Conservation (phyloP, 2,329 filamentous ascomycete genomes). For the Cladosporium oxysporum region DNA sequence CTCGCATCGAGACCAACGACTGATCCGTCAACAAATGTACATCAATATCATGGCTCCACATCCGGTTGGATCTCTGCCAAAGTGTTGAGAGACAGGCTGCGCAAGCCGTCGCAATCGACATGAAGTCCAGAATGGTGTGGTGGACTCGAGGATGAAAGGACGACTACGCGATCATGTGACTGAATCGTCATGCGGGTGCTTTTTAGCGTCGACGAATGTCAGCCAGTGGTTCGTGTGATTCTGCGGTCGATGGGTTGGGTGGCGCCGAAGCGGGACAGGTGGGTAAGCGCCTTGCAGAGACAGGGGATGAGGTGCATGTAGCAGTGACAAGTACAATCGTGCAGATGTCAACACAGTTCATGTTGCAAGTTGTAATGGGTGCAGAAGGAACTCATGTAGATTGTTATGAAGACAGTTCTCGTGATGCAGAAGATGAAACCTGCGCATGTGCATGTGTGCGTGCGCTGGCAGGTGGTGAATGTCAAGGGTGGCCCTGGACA, state of each 20-base stretch:
- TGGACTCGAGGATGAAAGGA: conserved; percentile 1
- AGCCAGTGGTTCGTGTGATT: conserved; percentile 14
- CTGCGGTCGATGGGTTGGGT: background rate
- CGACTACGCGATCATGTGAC: conserved; percentile 19
- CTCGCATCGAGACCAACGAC: background rate
- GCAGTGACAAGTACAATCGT: background rate
- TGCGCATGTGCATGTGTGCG: background rate
- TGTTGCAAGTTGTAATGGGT: background rate
- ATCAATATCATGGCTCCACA: background rate
- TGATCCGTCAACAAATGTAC: background rate
- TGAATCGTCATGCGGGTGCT: conserved; percentile 12
- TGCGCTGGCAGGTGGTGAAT: conserved; percentile 9
- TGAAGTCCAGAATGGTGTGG: conserved; percentile 19
- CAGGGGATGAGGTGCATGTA: conserved; percentile 7
- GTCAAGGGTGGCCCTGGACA: background rate
- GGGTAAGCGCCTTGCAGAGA: background rate
- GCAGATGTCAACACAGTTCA: background rate
- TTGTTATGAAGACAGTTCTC: background rate
- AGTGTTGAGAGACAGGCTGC: background rate
- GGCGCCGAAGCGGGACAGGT: conserved; percentile 12
- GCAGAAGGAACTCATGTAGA: background rate
- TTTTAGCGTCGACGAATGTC: conserved; percentile 13
- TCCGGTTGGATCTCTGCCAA: conserved; percentile 9
- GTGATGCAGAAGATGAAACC: conserved; percentile 5
- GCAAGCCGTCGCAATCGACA: conserved; percentile 5